Evolutionary conservation across 139 green algal species (phyloP), one percentile per base, ranked within the genome.

Genomic region (Axilococcus clingmanii): DNA sequence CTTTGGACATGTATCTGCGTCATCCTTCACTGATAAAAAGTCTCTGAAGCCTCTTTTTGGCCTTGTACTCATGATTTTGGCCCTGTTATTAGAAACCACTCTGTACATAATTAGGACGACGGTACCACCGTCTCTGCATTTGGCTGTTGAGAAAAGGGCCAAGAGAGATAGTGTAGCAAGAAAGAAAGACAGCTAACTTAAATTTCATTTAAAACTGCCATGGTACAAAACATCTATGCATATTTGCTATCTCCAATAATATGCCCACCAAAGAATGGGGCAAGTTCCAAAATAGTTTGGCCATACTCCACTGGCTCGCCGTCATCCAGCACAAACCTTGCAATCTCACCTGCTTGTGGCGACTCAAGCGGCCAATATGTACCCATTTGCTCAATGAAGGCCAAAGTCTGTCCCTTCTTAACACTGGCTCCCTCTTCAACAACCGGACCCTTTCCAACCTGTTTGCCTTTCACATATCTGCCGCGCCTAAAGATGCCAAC

Each of bases 371-470:
- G 68, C 24, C 87, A 74, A 51, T 84, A 82, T 29, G 88, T 96
- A n/a, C 88, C 88, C 24, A 96, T 78, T 80, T 96, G 88, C 78
- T 96, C 88, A 32, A 96, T 71, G 42, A 80, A 96, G 32, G 63
- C 79, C 40, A 96, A 40, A 7, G 60, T 51, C 66, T 94, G 81
- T 0, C 88, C 88, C 64, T 82, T 85, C 71, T 95, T 96, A 25
- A 94, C 59, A 46, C 71, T 61, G 48, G 80, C 76, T 19, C 82
- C 84, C 64, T 66, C 61, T 20, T 82, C 71, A 7, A 79, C 74
- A n/a, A 70, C 24, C 41, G 73, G 65, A 55, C 68, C 86, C 68
- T 92, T 91, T 67, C 84, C 78, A 22, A 93, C 66, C 48, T 77
- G 76, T 77, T 95, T 95, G 52, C 84, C 84, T 46, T 77, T 91